Evolutionary conservation across 176 grass and related monocot species (phyloP).

Genomic region (Juncus inflexus): DNA sequence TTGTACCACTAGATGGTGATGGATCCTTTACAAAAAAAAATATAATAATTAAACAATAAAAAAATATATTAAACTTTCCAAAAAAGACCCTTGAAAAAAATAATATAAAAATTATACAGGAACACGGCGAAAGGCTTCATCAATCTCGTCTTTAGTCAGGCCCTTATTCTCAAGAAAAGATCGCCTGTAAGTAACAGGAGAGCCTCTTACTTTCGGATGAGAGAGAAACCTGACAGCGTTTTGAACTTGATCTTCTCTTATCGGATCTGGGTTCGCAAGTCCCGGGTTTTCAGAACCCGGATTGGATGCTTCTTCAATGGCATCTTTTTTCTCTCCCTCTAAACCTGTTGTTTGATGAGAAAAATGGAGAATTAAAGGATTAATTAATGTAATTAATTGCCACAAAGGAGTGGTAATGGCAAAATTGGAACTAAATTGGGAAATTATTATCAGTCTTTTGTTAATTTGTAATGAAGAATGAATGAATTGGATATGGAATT

Average conservation of each 20-base stretch:
- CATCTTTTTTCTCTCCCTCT: slow-evolving; percentile 18
- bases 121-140: slow-evolving; percentile 78
- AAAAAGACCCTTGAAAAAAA: not conserved
- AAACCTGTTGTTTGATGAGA: slow-evolving; percentile 3
- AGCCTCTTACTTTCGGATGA: slow-evolving; percentile 79
- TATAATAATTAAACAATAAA: slow-evolving; percentile 18
- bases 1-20: slow-evolving; percentile 36
- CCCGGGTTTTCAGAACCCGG: slow-evolving; percentile 25
- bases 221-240: slow-evolving; percentile 84
- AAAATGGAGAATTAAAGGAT: not conserved
- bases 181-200: slow-evolving; percentile 58
- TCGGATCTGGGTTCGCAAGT: slow-evolving; percentile 28
- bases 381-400: not conserved
- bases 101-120: slow-evolving; percentile 45
- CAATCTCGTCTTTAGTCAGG: slow-evolving; percentile 70
- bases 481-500: no score
- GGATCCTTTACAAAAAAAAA: slow-evolving; percentile 51
- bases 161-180: slow-evolving; percentile 90
- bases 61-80: not conserved
- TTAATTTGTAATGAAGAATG: no score
- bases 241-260: slow-evolving; percentile 77
- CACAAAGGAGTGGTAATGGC: not conserved
- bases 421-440: slow-evolving; percentile 6
- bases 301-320: slow-evolving; percentile 6
- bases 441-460: not conserved